Base-by-base conservation (phyloP, 805 yeast genomes). In the Ogataea henricii region DNA sequence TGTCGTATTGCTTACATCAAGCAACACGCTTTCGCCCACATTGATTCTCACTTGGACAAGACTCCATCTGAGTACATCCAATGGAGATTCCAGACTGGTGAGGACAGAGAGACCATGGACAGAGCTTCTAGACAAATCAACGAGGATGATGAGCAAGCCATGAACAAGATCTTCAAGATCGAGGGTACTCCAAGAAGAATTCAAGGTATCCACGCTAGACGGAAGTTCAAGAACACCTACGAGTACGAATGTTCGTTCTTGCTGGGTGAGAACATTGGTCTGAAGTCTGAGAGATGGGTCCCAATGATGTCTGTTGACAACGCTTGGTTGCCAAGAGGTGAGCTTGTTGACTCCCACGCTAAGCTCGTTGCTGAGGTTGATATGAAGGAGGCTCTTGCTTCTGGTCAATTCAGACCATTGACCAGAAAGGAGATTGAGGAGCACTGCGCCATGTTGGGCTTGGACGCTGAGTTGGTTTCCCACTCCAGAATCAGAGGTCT, bases 71-170 rank as follows among this genome's bases (percentile, higher is more conserved):
- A 94, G 83, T 94, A 94, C 82, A 94, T 94, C 67, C 99, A 94
- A 82, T 94, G 99, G 99, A 94, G 99, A 87, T 94, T 92, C 97
- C 99, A 94, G 83, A 94, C 99, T 72, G 99, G 99, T 91, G 99
- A 94, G 83, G 99, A 94, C 79, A 90, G 99, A 82, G 99, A 94
- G 83, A 94, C 99, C 78, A 94, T 94, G 99, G 99, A 94, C 83
- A 89, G 98, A 82, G 99, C 98, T 73, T 89, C 95, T 76, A 89
- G 99, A 83, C 92, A 86, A 75, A 90, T 94, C 74, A 90, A 87
- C 72, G 99, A 94, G 81, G 78, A 81, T 66, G 99, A 94, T 79
- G 97, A 91, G 82, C 82, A 85, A 76, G 89, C 95, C 72, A 94
- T 94, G 99, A 90, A 94, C 91, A 94, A 92, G 84, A 87, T 94